Base-by-base conservation (phyloP, 2,329 filamentous ascomycete genomes). In the Dactylonectria estremocensis region DNA sequence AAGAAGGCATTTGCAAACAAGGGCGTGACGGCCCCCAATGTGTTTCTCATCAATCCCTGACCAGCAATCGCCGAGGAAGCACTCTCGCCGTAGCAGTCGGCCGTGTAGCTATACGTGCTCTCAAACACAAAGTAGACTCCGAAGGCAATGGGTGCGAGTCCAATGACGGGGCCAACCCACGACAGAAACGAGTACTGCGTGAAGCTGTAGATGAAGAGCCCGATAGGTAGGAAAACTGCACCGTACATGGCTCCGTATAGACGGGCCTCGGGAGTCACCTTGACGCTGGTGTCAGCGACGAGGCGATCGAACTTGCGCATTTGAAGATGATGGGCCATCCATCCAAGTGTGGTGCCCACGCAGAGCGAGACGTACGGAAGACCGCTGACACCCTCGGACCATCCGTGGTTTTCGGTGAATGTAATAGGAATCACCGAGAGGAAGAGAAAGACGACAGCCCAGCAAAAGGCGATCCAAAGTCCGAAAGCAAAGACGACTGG, bases 381-480 rank as follows among this genome's bases (percentile, higher is more conserved):
- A 24, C 71, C 71, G 2, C 61, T 45, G 5, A 72, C 70, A 58
- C 71, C 71, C 11, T 71, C 62, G 1, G 62, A 59, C 71, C 71
- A 72, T 0, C 71, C 71, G 5, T 72, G 71, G 13, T 72, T 50
- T 57, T 72, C 71, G 14, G 68, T 67, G 37, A 72, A 72, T 0
- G 71, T 72, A 10, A 72, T 72, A 3, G 71, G 71, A 3, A 74
- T 74, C 2, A 74, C 72, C 0, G 72, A 74, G 0, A 74, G 71
- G 52, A 74, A 74, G 7, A 74, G 68, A 45, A 74, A 74, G 22
- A 74, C 72, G 2, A 74, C 72, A 22, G 71, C 72, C 72, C 72
- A 74, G 45, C 72, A 74, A 58, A 74, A 74, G 2, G 72, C 72
- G 6, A 74, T 74, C 72, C 72, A 74, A 13, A 74, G 67, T 28